Evolutionary conservation across 1,139 yeast genomes (phyloP), one percentile per base, ranked within the genome.

Genomic region (Nakaseomyces uthaithaninus): DNA sequence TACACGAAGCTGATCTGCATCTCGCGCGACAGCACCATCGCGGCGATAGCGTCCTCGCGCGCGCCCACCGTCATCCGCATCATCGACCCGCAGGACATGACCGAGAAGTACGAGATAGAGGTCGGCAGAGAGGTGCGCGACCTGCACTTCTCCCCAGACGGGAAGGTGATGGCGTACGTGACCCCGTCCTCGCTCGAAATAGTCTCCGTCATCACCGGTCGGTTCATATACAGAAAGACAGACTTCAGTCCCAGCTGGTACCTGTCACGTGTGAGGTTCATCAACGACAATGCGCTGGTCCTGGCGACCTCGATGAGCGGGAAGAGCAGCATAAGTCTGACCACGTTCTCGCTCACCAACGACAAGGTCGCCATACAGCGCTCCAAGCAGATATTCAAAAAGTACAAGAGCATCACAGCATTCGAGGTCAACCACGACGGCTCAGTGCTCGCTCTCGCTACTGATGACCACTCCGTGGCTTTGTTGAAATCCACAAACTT

Each of bases 401-500:
- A 74, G 42, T 65, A 77, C 49, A 76, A 72, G 47, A 80, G 82
- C 36, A 69, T 83, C 20, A 84, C 93, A 0, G 80, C 93, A 0
- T 62, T 86, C 57, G 94, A 80, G 53, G 63, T 64, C 7, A 57
- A 61, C 28, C 68, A 42, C 3, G 42, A 45, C 17, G 53, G 68
- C 36, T 69, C 75, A 36, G 64, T 81, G 37, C 67, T 80, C 19
- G 93, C 84, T 0, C 57, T 85, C 18, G 85, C 93, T 0, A 84
- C 91, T 1, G 81, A 84, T 47, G 91, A 85, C 50, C 72, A 77
- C 46, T 76, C 94, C 1, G 67, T 87, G 17, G 65, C 75, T 1
- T 54, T 83, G n/a, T 62, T 79, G 7, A 71, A 72, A 37, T 64
- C 74, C 26, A 67, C 69, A n/a, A 74, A 68, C 47, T 71, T 84